phyloP scores from a whole-genome alignment of 2,329 filamentous ascomycete genomes.

The Anthostomella pinea region DNA sequence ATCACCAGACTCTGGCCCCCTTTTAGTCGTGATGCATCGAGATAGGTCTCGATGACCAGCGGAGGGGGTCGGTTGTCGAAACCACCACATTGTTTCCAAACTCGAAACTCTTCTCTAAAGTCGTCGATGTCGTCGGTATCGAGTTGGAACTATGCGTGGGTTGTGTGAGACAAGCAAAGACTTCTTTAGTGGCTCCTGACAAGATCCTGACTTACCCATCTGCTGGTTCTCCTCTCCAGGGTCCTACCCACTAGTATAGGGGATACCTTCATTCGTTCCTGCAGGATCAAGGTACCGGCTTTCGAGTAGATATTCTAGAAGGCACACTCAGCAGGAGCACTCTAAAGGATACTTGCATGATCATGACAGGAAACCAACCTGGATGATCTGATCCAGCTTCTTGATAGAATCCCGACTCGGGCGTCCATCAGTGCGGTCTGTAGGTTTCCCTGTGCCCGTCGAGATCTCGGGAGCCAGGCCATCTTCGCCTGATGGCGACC shows the following conservation, averaged over 20 bases:
- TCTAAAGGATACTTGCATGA: too few species aligned
- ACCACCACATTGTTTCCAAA: conserved; percentile 79
- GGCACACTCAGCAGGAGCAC: neutral
- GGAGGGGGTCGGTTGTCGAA: conserved; percentile 75
- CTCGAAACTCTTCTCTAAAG: conserved; percentile 74
- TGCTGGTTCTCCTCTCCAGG: conserved; percentile 29
- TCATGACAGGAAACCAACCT: conserved; percentile 52
- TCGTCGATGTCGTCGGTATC: conserved; percentile 90
- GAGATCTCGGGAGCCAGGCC: conserved; percentile 38
- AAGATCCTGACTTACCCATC: conserved; percentile 28
- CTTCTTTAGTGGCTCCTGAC: neutral
- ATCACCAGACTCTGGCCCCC: conserved; percentile 85
- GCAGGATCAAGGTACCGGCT: conserved; percentile 77
- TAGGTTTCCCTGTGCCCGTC: conserved; percentile 46
- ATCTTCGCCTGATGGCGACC: conserved; percentile 43
- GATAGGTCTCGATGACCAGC: conserved; percentile 84
- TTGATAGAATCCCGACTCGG: conserved; percentile 65
- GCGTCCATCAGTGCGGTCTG: conserved; percentile 40
- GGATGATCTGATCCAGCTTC: conserved; percentile 91
- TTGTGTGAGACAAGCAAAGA: conserved; percentile 9
- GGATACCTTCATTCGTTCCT: conserved; percentile 69
- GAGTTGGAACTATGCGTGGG: conserved; percentile 76
- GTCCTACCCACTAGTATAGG: conserved; percentile 29
- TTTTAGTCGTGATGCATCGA: conserved; percentile 76
- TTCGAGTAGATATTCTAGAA: conserved; percentile 86